Conservation (phyloP, 495 filamentous ascomycete species). For the Gamarada debralockiae region DNA sequence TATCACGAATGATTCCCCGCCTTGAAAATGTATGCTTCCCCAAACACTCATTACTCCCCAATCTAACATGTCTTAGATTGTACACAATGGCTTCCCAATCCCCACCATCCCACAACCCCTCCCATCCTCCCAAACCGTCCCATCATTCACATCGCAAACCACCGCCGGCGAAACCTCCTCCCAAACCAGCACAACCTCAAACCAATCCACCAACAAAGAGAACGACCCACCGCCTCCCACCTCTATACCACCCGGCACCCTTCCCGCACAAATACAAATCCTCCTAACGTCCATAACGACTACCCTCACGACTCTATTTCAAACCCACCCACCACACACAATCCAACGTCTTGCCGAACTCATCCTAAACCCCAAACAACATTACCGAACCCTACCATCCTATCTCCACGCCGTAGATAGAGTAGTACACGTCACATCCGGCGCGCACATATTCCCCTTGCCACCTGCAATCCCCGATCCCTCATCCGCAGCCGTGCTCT, state of each 20-base stretch:
- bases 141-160: constrained; percentile 11
- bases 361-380: constrained; percentile 67
- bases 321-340: constrained; percentile 79
- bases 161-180: constrained; percentile 3
- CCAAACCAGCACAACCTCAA: constrained; percentile 6
- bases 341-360: constrained; percentile 92
- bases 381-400: constrained; percentile 75
- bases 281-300: constrained; percentile 63
- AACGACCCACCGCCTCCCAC: constrained; percentile 21
- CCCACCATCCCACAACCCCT: constrained; percentile 20
- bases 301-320: constrained; percentile 65
- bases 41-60: neutral
- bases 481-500: constrained; percentile 34
- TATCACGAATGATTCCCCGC: constrained; percentile 45
- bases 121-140: constrained; percentile 15
- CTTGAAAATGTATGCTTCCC: constrained; percentile 45
- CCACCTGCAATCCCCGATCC: constrained; percentile 54
- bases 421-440: constrained; percentile 86
- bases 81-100: constrained; percentile 16
- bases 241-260: constrained; percentile 24
- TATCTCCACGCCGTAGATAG: constrained; percentile 91
- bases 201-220: constrained; percentile 23
- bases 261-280: constrained; percentile 61
- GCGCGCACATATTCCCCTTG: constrained; percentile 76
- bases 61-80: constrained; percentile 15